Base-by-base conservation (phyloP, 2,329 filamentous ascomycete species). In the Sclerotinia spermophila region DNA sequence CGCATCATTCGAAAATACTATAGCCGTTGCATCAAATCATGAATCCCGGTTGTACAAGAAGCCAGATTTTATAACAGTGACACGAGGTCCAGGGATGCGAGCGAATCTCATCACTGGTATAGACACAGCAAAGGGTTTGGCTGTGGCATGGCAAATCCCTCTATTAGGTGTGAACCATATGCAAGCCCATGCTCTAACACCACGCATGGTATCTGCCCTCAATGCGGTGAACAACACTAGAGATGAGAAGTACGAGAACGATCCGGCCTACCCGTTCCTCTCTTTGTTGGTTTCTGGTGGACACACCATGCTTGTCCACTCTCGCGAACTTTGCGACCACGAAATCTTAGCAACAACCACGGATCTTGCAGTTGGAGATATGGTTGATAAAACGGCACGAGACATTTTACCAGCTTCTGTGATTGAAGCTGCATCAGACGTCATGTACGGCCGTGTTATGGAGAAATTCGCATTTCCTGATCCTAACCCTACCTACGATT, bases 161-260 rank as follows among this genome's bases (percentile, higher is more conserved):
- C 83, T 98, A 44, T 80, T 98, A 1, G 96, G 89, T 0, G 92
- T 97, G 1, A 92, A 99, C 80, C 96, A 99, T 81, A 98, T 99
- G 96, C 94, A 97, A 80, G 96, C 94, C 17, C 96, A 99, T 81
- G 91, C 96, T 27, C 82, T 99, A 73, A 98, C 96, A 27, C 92
- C 95, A 24, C 86, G 93, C 15, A 86, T 99, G 56, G 89, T 90
- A 5, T 82, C 84, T 44, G 91, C 92, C 7, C 81, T 95, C 72
- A 15, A 58, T 27, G n/a, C 44, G 7, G 24, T 2, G 19, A 24
- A 30, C 27, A 27, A 38, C 1, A 17, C 5, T 2, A 21, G 7
- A 27, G 45, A 58, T 3, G 17, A 38, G 19, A 66, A 45, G 15
- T 6, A 44, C 48, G 38, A 66, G 21, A 35, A 67, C 2, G 38